Evolutionary conservation across 169 alveolate species (phyloP).

Genomic region (Theileria equi): DNA sequence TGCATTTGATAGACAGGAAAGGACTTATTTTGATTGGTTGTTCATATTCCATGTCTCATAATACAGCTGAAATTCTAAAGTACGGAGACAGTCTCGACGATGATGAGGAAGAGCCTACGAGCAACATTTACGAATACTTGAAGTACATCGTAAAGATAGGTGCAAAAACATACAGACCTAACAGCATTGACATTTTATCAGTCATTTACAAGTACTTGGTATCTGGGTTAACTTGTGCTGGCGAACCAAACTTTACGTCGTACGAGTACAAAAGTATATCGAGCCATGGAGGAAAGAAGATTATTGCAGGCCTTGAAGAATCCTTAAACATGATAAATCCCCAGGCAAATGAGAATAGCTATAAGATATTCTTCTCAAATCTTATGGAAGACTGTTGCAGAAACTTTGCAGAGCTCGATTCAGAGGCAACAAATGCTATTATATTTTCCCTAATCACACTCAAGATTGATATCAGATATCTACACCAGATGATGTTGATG

Average conservation of each 20-base stretch:
- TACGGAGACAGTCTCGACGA: not conserved
- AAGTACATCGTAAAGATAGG: constrained; percentile 7
- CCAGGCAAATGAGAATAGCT: constrained; percentile 30
- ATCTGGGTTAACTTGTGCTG: constrained; percentile 1
- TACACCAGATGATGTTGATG: constrained; percentile 5
- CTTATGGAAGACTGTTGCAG: constrained; percentile 59
- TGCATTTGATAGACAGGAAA: constrained; percentile 20
- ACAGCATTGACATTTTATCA: not conserved
- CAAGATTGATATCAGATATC: constrained; percentile 29
- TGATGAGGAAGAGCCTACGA: constrained; percentile 1
- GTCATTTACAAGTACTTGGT: not conserved
- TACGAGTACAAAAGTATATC: not conserved
- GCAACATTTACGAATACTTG: constrained; percentile 32
- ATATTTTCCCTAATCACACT: constrained; percentile 44
- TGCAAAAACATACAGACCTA: not conserved
- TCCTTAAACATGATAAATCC: constrained; percentile 1
- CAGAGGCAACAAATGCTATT: not conserved
- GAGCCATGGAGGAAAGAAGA: not conserved
- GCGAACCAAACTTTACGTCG: not conserved
- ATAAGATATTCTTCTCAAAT: constrained; percentile 44
- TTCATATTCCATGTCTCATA: constrained; percentile 30
- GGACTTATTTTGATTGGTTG: constrained; percentile 28
- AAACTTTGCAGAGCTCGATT: constrained; percentile 16
- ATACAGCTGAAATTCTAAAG: not conserved
- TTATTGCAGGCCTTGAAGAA: not conserved